Conservation (phyloP, 192 early-diverging fungal species). For the Powellomyces hirtus region DNA sequence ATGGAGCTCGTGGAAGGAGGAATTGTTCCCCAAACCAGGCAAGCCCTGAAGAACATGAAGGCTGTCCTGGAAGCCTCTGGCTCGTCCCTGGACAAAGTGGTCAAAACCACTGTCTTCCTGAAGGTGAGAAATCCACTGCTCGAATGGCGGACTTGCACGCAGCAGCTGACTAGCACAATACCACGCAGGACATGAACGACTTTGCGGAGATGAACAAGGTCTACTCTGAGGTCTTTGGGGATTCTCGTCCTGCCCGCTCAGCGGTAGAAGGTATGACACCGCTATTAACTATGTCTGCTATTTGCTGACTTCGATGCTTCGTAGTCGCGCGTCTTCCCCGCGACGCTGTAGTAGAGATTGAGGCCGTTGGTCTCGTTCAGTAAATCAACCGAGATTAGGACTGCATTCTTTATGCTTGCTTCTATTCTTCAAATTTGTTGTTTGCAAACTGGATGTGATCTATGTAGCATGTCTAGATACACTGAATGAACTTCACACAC, state of each 20-base stretch:
- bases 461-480: too few species aligned
- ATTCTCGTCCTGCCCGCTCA: conserved; percentile 47
- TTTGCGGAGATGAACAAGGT: conserved; percentile 87
- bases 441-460: too few species aligned
- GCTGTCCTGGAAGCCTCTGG: conserved; percentile 81
- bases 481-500: too few species aligned
- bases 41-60: conserved; percentile 73
- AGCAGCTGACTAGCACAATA: neutral
- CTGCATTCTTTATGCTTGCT: too few species aligned
- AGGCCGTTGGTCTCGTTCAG: conserved; percentile 11
- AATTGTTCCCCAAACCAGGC: conserved; percentile 70
- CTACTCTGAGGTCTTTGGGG: conserved; percentile 69
- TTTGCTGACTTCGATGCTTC: neutral
- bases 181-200: conserved; percentile 63
- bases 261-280: conserved; percentile 65
- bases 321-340: conserved; percentile 3
- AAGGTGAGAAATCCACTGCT: conserved; percentile 48
- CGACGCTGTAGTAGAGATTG: conserved; percentile 9
- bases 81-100: conserved; percentile 75
- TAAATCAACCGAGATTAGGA: too few species aligned
- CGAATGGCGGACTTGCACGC: neutral
- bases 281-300: neutral
- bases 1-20: conserved; percentile 72
- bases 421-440: too few species aligned
- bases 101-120: conserved; percentile 96